A percentile compares a stretch with the other conserved stretches of the same genome.
Evolutionary conservation across 352 stramenopile species (phyloP).

Genomic region (Thraustochytrium striatum): DNA sequence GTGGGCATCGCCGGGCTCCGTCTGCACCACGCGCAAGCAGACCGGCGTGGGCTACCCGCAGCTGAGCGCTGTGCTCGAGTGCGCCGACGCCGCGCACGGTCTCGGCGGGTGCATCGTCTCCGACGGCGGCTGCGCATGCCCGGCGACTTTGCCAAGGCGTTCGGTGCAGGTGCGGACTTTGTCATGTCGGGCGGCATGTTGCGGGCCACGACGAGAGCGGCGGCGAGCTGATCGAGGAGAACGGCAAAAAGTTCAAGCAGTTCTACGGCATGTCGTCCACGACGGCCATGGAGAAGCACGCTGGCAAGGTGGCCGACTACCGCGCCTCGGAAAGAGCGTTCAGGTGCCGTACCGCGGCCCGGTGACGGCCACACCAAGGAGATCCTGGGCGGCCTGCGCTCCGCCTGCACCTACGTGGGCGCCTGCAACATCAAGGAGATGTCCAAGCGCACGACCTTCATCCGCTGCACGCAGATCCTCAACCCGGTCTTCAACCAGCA

Average conservation of each 20-base stretch:
- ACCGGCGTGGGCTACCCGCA: slow-evolving; percentile 84
- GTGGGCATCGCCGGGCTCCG: slow-evolving; percentile 79
- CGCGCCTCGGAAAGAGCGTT: slow-evolving; percentile 82
- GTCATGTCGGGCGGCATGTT: slow-evolving; percentile 87
- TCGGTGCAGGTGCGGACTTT: slow-evolving; percentile 82
- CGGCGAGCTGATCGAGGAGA: slow-evolving; percentile 68
- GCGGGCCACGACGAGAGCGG: slow-evolving; percentile 81
- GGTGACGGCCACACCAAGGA: slow-evolving; percentile 74
- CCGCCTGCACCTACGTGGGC: slow-evolving; percentile 85
- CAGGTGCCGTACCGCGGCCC: slow-evolving; percentile 76
- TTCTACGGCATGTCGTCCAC: slow-evolving; percentile 88
- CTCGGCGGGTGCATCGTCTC: slow-evolving; percentile 79
- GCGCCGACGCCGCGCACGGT: slow-evolving; percentile 78
- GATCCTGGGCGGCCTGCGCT: slow-evolving; percentile 82
- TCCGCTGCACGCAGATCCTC: slow-evolving; percentile 81
- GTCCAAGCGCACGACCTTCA: slow-evolving; percentile 87
- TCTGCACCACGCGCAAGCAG: slow-evolving; percentile 85
- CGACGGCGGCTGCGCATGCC: slow-evolving; percentile 80
- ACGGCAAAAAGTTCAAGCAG: slow-evolving; percentile 72
- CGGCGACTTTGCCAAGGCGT: slow-evolving; percentile 80
- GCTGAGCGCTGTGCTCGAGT: slow-evolving; percentile 81
- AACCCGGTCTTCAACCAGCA: slow-evolving; percentile 77
- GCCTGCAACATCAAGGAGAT: slow-evolving; percentile 79
- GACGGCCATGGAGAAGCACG: slow-evolving; percentile 84
- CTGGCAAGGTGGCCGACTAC: slow-evolving; percentile 80